Evolutionary conservation across 345 rosid genomes (phyloP), one percentile per base, ranked within the genome.

Genomic region (Fremontodendron californicum): DNA sequence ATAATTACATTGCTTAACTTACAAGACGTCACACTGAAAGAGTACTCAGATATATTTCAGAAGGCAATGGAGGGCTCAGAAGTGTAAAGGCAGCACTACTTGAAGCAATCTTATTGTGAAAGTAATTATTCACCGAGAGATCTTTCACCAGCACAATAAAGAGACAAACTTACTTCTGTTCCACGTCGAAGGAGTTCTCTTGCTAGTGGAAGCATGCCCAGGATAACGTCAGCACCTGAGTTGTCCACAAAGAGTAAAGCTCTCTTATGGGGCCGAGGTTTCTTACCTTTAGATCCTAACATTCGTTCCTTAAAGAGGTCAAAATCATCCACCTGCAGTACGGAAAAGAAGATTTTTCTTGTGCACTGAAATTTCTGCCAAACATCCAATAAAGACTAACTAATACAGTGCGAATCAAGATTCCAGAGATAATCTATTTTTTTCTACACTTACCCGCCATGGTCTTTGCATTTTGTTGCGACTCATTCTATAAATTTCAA

Each of bases 381-480:
- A 39, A 43, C 27, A 60, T 65, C 21, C 48, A 65, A 69, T 39
- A 51, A 54, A 33, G 19, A 65, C 49, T 33, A 21, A 65, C 49
- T 33, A 21, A 15, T 25, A 39, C 5, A 68, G 35, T 35, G 72
- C 74, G 51, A 75, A 35, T 35, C n/a, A 73, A 42, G 55, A 29
- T 10, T 61, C 25, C 37, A 5, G 23, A 64, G 55, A 67, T 45
- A 31, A 21, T 18, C 39, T 4, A 2, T 40, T 37, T 25, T 57
- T 80, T 63, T 67, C 43, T 84, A 80, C 72, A 81, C 90, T 76
- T 57, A 92, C 99, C 88, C 88, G 84, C 99, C 99, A 96, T 1
- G 99, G 99, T 84, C 99, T 88, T 75, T 92, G 99, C 99, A 96
- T 96, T 83, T 96, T 96, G 81, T 93, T 81, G 76, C 99, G 94